Percentiles rank a stretch among this genome's conserved stretches.
These are phyloP conservation scores for Hydnomerulius pinastri DNA, from an alignment of 768 basidiomycete genomes.

Conservation along the genomic window DNA sequence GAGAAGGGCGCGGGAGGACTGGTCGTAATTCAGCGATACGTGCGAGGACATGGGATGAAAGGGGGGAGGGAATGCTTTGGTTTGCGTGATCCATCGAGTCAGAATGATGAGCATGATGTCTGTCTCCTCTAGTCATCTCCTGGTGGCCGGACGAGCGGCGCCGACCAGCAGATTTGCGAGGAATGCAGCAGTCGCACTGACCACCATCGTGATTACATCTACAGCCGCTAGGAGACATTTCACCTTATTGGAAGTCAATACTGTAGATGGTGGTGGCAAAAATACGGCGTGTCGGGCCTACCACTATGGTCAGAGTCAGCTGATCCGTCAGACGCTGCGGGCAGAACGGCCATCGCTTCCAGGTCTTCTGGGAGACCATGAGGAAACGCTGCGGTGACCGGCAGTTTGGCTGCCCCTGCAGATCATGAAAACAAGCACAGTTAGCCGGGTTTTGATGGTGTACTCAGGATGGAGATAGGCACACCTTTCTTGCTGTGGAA, in stretches of 20 bases:
- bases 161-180: conserved; percentile 44
- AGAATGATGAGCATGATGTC: conserved; percentile 16
- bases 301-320: conserved; percentile 67
- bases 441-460: conserved; percentile 35
- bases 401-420: conserved; percentile 58
- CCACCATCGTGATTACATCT: conserved; percentile 45
- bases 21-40: conserved; percentile 69
- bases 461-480: conserved; percentile 20
- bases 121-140: conserved; percentile 31
- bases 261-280: conserved; percentile 36
- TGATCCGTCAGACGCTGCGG: conserved; percentile 46
- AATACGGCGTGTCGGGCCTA: conserved; percentile 55
- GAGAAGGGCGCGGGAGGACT: conserved; percentile 63
- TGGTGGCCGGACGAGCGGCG: conserved; percentile 31
- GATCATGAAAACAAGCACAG: conserved; percentile 35
- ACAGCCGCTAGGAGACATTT: conserved; percentile 48
- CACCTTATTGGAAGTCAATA: conserved; percentile 52
- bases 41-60: conserved; percentile 53
- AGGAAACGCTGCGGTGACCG: conserved; percentile 77
- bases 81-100: conserved; percentile 14
- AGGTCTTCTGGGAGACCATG: conserved; percentile 72
- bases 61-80: conserved; percentile 19
- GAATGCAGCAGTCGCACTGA: conserved; percentile 60
- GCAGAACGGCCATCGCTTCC: conserved; percentile 48
- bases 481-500: conserved; percentile 64